Evolutionary conservation across 83 land plant species (phyloP).

Genomic region (Isoetes engelmannii): DNA sequence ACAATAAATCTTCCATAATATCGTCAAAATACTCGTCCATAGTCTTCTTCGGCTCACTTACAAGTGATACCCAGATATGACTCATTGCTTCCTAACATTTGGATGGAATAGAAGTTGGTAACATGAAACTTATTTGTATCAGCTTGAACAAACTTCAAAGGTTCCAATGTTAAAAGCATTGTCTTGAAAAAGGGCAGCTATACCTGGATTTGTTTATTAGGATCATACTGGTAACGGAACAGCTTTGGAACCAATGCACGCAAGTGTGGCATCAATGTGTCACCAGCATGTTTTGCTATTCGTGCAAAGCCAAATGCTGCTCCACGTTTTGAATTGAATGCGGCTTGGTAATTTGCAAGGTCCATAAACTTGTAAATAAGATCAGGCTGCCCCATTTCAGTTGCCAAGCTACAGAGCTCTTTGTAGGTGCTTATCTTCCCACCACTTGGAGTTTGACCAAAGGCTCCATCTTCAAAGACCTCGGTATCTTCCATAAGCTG

Average conservation of each 20-base stretch:
- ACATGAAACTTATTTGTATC: neutral
- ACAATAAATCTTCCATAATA: slow-evolving; percentile 77
- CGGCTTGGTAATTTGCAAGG: slow-evolving; percentile 89
- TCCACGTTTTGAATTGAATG: slow-evolving; percentile 89
- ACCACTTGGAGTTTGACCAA: slow-evolving; percentile 79
- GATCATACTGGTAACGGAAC: slow-evolving; percentile 95
- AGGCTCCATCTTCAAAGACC: slow-evolving; percentile 75
- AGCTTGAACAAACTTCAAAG: neutral
- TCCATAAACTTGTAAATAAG: slow-evolving; percentile 98
- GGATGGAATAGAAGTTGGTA: neutral
- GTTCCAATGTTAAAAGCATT: too few relatives aligned
- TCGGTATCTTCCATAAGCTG: slow-evolving; percentile 91
- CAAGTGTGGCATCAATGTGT: slow-evolving; percentile 72
- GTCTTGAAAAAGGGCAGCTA: neutral
- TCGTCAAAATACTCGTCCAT: slow-evolving; percentile 70
- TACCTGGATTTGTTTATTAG: slow-evolving; percentile 93
- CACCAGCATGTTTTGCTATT: slow-evolving; percentile 95
- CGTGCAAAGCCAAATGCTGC: slow-evolving; percentile 99
- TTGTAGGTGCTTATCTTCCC: slow-evolving; percentile 95
- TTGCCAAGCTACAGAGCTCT: slow-evolving; percentile 92
- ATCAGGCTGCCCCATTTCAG: slow-evolving; percentile 99
- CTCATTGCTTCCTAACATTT: slow-evolving; percentile 90
- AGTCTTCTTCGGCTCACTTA: slow-evolving; percentile 83
- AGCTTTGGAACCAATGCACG: slow-evolving; percentile 76
- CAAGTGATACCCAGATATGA: slow-evolving; percentile 92